Evolutionary conservation across 495 filamentous ascomycete species (phyloP), one percentile per base, ranked within the genome.

Genomic region (Hypomontagnella submonticulosa): DNA sequence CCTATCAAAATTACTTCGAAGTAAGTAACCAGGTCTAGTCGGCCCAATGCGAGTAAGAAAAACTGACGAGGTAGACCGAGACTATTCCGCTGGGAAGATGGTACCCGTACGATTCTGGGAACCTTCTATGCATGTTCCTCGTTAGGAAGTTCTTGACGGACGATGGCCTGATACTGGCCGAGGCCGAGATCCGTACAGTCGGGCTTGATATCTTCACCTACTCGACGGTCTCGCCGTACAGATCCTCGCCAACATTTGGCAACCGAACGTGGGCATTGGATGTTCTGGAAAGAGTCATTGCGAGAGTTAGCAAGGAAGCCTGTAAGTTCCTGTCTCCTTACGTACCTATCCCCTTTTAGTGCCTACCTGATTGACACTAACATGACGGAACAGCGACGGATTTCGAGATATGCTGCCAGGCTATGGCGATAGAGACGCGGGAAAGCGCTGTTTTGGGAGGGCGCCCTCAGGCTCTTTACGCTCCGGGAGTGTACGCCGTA

Each of bases 211-310:
- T 54, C 19, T 10, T 54, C 6, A 0, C 4, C 3, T 1, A 13
- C 6, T 12, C 6, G 1, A 23, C 16, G 11, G 49, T 52, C 9
- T 40, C 49, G 18, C 0, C 1, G 2, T n/a, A n/a, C 5, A n/a
- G 49, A 4, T 4, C 3, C 0, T 5, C 7, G 1, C 4, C 12
- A 11, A 13, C 1, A 4, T 46, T 46, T 16, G 34, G 7, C 53
- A 10, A 18, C 23, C 32, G 13, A 41, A 23, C 57, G 7, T 51
- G 51, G 19, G 46, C 30, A 10, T 10, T 59, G 23, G 56, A 59
- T 11, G 27, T 51, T 13, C 4, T 59, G 44, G 52, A n/a, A 5
- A 11, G 5, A 7, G 12, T 13, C 20, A 13, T 44, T 4, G 0
- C 55, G 12, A 13, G 30, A 8, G 16, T 49, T 3, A 27, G n/a